Evolutionary conservation across 169 alveolate species (phyloP).

Genomic region (Perkinsus marinus): DNA sequence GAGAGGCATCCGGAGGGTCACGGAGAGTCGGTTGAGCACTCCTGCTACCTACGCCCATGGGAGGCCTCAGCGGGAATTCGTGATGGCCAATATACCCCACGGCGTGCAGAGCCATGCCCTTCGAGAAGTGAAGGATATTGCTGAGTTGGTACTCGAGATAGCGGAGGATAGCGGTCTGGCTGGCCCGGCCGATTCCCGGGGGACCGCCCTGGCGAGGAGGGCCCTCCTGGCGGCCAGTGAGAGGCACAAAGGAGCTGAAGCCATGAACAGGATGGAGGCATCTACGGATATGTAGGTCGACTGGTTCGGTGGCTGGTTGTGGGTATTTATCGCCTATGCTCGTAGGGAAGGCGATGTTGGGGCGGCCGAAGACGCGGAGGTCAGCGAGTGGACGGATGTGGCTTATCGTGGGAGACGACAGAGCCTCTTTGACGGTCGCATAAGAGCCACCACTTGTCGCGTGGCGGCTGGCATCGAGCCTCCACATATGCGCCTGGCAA

Average conservation of each 20-base stretch:
- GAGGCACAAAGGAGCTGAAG: neutral
- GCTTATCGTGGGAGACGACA: neutral
- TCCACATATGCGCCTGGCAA: neutral
- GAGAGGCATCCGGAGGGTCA: neutral
- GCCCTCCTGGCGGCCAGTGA: neutral
- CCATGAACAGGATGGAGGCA: neutral
- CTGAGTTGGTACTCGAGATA: neutral
- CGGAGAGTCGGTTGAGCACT: neutral
- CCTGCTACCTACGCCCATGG: neutral
- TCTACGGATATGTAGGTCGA: neutral
- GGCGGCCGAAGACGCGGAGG: neutral
- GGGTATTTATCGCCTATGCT: neutral
- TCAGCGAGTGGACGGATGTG: neutral
- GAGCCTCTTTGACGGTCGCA: neutral
- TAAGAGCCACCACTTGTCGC: slow-evolving; percentile 2
- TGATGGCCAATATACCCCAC: neutral
- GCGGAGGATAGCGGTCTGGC: neutral
- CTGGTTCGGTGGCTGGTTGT: too few species aligned
- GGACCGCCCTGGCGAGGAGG: neutral
- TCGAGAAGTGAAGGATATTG: neutral
- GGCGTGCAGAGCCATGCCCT: neutral
- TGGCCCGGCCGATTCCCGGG: neutral
- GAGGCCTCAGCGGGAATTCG: neutral
- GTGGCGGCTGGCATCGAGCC: slow-evolving; percentile 11
- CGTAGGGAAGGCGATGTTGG: too few species aligned